phyloP scores from a whole-genome alignment of 805 yeast species.

The Metschnikowia matae region DNA sequence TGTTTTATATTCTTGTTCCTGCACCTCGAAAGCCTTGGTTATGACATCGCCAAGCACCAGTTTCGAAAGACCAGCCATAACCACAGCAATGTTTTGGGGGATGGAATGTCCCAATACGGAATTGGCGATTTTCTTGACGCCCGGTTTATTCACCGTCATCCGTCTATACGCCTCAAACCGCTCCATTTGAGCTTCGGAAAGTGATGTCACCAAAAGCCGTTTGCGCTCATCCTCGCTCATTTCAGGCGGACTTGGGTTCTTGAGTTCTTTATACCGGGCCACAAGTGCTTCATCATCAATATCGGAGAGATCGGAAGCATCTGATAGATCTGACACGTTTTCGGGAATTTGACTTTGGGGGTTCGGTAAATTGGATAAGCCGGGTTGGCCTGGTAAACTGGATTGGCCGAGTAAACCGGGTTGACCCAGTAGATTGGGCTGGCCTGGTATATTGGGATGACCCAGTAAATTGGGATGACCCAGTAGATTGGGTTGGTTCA shows the following conservation, averaged over 20 bases:
- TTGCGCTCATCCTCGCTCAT: slow-evolving; percentile 51
- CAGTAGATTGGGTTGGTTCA: no score
- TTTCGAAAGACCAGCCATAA: slow-evolving; percentile 82
- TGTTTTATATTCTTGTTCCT: slow-evolving; percentile 49
- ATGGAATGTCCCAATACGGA: slow-evolving; percentile 76
- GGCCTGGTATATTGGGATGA: no score
- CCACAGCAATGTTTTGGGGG: slow-evolving; percentile 73
- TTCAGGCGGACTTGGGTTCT: slow-evolving; percentile 26
- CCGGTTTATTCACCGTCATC: slow-evolving; percentile 55
- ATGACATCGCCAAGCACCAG: slow-evolving; percentile 87
- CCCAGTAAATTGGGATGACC: no score
- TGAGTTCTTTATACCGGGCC: slow-evolving; percentile 26
- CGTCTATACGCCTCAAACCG: slow-evolving; percentile 85
- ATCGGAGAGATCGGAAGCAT: slow-evolving; percentile 30
- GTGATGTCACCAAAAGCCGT: slow-evolving; percentile 61
- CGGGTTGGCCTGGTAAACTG: no score
- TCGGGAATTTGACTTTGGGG: no score
- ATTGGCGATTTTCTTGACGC: slow-evolving; percentile 77
- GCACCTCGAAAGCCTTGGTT: slow-evolving; percentile 73
- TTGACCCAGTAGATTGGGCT: no score
- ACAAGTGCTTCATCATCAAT: slow-evolving; percentile 33
- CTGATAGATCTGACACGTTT: slow-evolving; percentile 16
- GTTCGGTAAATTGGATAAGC: no score
- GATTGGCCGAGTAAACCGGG: no score
- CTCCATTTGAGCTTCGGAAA: slow-evolving; percentile 79